These are phyloP conservation scores for Anastatica hierochuntica DNA, from an alignment of 345 rosid genomes.

Conservation along the genomic window DNA sequence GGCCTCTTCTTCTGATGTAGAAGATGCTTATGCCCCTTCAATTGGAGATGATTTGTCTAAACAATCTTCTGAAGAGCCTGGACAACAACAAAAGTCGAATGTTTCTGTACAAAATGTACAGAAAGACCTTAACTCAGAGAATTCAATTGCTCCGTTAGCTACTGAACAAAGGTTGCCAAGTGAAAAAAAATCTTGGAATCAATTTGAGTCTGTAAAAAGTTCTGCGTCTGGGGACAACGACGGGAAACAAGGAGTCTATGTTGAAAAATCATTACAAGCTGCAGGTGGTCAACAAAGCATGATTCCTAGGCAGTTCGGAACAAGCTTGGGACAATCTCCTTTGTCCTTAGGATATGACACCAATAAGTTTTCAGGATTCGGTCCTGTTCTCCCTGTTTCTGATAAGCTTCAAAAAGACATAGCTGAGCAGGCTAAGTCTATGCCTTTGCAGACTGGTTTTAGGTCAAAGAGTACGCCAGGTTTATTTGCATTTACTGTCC, in stretches of 20 bases:
- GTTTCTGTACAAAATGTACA: conserved; percentile 24
- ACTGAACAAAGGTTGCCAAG: conserved; percentile 17
- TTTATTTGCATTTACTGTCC: conserved; percentile 25
- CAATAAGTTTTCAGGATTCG: conserved; percentile 30
- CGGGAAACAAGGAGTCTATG: conserved; percentile 25
- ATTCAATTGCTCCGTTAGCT: conserved; percentile 18
- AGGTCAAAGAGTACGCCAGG: conserved; percentile 29
- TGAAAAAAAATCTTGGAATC: conserved; percentile 9
- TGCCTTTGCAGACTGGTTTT: conserved; percentile 23
- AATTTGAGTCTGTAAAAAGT: conserved; percentile 19
- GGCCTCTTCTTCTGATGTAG: conserved; percentile 42
- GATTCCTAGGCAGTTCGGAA: conserved; percentile 26
- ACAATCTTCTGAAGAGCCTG: conserved; percentile 27
- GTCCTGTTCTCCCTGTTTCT: conserved; percentile 26
- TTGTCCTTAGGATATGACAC: conserved; percentile 27
- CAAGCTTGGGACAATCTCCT: conserved; percentile 33
- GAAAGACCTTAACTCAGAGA: conserved; percentile 22
- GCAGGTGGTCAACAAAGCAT: conserved; percentile 26
- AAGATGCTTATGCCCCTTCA: conserved; percentile 31
- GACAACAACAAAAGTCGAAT: conserved; percentile 20
- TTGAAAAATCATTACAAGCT: conserved; percentile 23
- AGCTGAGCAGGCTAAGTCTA: conserved; percentile 19
- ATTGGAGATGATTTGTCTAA: conserved; percentile 21
- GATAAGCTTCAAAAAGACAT: conserved; percentile 26
- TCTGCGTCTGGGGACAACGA: conserved; percentile 23